phyloP scores from a whole-genome alignment of 2,329 filamentous ascomycete species.

The Aspergillus luchuensis region DNA sequence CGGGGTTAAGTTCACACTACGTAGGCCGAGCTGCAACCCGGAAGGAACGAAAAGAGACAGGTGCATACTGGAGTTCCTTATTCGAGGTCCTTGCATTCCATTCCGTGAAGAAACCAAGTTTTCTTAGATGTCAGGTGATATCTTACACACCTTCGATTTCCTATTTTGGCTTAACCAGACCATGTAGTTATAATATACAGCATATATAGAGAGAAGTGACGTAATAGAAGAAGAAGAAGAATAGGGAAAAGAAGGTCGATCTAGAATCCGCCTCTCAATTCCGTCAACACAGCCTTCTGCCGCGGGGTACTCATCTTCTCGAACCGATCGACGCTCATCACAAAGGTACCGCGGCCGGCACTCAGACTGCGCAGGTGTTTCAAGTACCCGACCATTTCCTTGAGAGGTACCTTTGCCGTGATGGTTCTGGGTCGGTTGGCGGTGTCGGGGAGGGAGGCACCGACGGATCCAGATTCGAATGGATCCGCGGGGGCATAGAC shows the following conservation, averaged over 20 bases:
- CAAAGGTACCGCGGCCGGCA: slow-evolving; percentile 75
- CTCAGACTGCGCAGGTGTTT: slow-evolving; percentile 87
- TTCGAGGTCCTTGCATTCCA: no score
- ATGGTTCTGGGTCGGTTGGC: slow-evolving; percentile 62
- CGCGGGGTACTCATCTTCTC: slow-evolving; percentile 65
- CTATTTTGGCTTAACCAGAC: no score
- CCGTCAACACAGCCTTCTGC: slow-evolving; percentile 58
- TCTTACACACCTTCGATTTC: neutral
- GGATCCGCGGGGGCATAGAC: slow-evolving; percentile 91
- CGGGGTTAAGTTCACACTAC: no score
- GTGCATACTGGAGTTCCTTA: no score
- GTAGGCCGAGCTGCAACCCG: no score
- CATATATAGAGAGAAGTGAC: neutral
- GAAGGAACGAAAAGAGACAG: no score
- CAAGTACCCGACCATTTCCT: slow-evolving; percentile 95
- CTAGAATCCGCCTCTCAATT: slow-evolving; percentile 42
- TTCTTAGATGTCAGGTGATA: neutral
- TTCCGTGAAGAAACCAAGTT: no score
- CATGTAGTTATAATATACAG: neutral
- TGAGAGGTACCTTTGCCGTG: slow-evolving; percentile 83
- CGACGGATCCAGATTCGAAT: slow-evolving; percentile 52
- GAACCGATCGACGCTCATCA: slow-evolving; percentile 73
- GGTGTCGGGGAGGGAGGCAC: slow-evolving; percentile 30
- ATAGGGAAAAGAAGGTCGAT: neutral
- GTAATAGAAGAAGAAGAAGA: neutral